Percentiles rank a stretch among this genome's conserved stretches.
Evolutionary conservation across 192 early-diverging fungal genomes (phyloP).

Genomic region (Gamsiella multidivaricata): DNA sequence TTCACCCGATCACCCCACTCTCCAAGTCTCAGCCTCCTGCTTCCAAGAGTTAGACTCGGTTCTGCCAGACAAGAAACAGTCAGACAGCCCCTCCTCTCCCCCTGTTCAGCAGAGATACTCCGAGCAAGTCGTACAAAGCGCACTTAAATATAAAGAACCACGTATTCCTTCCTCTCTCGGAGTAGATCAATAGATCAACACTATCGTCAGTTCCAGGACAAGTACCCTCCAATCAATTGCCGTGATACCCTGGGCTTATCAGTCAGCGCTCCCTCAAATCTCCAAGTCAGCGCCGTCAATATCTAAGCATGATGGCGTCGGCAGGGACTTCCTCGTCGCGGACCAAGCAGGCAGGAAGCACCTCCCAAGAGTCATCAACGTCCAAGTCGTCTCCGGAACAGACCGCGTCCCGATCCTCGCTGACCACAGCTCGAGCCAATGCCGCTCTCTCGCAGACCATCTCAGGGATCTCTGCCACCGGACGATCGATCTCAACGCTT

Average conservation of each 20-base stretch:
- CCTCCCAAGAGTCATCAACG: constrained; percentile 9
- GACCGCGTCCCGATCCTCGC: constrained; percentile 18
- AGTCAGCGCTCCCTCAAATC: background rate
- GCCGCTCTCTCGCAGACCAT: constrained; percentile 42
- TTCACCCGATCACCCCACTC: too few species aligned
- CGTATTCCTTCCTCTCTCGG: too few species aligned
- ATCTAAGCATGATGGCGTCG: constrained; percentile 37
- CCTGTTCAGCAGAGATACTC: too few species aligned
- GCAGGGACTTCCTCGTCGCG: constrained; percentile 30
- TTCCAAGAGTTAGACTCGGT: too few species aligned
- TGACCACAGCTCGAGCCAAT: constrained; percentile 27
- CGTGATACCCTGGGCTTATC: background rate
- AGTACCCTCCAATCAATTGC: too few species aligned
- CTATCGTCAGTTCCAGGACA: too few species aligned
- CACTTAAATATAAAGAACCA: too few species aligned
- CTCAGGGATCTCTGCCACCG: constrained; percentile 49
- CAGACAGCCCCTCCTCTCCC: too few species aligned
- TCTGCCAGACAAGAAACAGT: too few species aligned
- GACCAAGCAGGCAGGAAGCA: constrained; percentile 14
- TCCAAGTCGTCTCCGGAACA: constrained; percentile 11
- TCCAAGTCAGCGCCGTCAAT: background rate
- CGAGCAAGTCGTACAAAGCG: too few species aligned
- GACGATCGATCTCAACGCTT: constrained; percentile 45
- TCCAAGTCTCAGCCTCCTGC: too few species aligned
- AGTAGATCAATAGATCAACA: background rate